These are phyloP conservation scores for Wickerhamiella qilinensis DNA, from an alignment of 805 yeast genomes.

Conservation along the genomic window DNA sequence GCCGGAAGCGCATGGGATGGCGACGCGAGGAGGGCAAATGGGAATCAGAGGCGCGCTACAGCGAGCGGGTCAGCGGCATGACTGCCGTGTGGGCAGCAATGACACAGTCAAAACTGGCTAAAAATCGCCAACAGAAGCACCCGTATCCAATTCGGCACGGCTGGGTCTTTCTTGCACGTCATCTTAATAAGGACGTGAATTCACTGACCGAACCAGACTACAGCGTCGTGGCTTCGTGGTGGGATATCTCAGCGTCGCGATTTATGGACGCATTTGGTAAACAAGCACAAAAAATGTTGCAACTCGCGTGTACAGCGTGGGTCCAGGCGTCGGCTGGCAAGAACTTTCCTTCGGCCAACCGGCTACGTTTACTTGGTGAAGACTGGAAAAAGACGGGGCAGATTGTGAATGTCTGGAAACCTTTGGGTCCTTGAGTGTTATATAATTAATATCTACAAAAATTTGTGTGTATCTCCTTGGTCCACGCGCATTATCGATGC, in stretches of 20 bases:
- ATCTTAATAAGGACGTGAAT: constrained; percentile 38
- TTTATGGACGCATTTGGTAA: constrained; percentile 42
- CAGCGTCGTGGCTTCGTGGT: constrained; percentile 64
- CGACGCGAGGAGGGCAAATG: constrained; percentile 31
- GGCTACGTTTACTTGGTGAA: constrained; percentile 63
- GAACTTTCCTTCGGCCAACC: constrained; percentile 60
- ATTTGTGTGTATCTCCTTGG: no score
- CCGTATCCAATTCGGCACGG: constrained; percentile 40
- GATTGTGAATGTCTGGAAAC: constrained; percentile 21
- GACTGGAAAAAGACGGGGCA: constrained; percentile 44
- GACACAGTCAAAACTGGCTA: constrained; percentile 31
- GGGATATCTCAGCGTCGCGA: constrained; percentile 64
- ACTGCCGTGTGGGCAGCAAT: constrained; percentile 64
- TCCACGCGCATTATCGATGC: no score
- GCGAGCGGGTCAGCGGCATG: constrained; percentile 80
- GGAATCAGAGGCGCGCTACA: constrained; percentile 49
- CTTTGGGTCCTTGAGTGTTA: constrained; percentile 6
- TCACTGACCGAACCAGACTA: constrained; percentile 54
- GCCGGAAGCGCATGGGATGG: constrained; percentile 81
- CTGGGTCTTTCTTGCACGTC: constrained; percentile 65
- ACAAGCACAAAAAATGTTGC: constrained; percentile 54
- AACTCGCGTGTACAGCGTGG: constrained; percentile 33
- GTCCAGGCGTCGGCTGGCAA: constrained; percentile 33
- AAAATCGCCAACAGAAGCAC: constrained; percentile 19
- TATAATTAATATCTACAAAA: no score